phyloP scores from a whole-genome alignment of 2,329 filamentous ascomycete genomes.

The Daldinia eschscholtzii region DNA sequence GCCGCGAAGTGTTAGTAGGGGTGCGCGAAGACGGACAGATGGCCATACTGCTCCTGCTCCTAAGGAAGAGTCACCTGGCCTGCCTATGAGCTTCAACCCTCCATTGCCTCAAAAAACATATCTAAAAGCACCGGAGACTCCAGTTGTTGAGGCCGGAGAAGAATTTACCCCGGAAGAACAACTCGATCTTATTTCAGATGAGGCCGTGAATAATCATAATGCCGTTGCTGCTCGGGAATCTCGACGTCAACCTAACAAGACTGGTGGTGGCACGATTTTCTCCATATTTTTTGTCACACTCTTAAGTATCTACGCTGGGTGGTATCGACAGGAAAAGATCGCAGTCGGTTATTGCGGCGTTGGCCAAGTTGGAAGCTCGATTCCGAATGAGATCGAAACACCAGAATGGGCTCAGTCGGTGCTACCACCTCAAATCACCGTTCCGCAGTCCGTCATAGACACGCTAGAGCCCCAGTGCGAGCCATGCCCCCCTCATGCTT shows the following conservation, averaged over 20 bases:
- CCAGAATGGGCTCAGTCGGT: conserved; percentile 57
- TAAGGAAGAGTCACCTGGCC: conserved; percentile 65
- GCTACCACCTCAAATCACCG: conserved; percentile 65
- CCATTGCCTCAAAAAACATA: conserved; percentile 59
- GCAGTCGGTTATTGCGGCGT: conserved; percentile 95
- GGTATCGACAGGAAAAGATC: conserved; percentile 96
- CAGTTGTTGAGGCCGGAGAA: conserved; percentile 77
- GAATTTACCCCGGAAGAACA: conserved; percentile 96
- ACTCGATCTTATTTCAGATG: conserved; percentile 80
- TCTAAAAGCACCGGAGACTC: conserved; percentile 52
- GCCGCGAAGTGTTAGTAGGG: conserved; percentile 56
- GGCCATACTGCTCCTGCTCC: conserved; percentile 62
- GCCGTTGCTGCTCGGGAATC: conserved; percentile 56
- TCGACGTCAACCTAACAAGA: conserved; percentile 53
- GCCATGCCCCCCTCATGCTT: conserved; percentile 88
- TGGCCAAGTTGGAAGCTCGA: conserved; percentile 71
- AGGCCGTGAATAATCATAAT: conserved; percentile 66
- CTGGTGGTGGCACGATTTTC: conserved; percentile 72
- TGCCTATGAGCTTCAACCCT: conserved; percentile 70
- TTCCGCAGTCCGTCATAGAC: conserved; percentile 79
- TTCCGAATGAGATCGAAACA: conserved; percentile 61
- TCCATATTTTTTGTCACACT: conserved; percentile 78
- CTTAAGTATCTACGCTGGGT: conserved; percentile 78
- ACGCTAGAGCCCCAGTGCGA: conserved; percentile 86
- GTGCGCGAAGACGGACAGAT: conserved; percentile 61